phyloP scores from a whole-genome alignment of 2,329 filamentous ascomycete species.

The Aureobasidium leucospermi region DNA sequence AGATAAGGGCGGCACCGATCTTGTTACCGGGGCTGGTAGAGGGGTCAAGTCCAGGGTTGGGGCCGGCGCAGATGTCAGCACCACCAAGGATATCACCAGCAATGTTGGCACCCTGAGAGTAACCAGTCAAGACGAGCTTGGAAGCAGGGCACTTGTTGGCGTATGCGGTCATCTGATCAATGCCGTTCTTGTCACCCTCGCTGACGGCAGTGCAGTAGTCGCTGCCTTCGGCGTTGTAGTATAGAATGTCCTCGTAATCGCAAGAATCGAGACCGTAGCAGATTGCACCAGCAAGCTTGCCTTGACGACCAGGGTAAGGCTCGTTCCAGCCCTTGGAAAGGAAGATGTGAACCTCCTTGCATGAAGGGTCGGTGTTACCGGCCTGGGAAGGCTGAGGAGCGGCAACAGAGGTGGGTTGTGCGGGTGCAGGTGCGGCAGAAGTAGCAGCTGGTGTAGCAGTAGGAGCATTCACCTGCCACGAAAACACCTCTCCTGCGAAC shows the following conservation, averaged over 20 bases:
- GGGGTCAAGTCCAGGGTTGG: conserved; percentile 31
- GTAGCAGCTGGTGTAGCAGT: conserved; percentile 9
- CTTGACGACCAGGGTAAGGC: conserved; percentile 18
- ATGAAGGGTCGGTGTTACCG: conserved; percentile 17
- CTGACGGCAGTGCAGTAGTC: conserved; percentile 34
- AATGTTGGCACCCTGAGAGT: conserved; percentile 28
- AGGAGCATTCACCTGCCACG: not conserved
- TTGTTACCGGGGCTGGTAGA: conserved; percentile 14
- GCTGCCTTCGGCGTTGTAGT: conserved; percentile 14
- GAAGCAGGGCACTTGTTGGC: conserved; percentile 19
- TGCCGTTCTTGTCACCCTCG: conserved; percentile 24
- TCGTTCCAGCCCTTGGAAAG: conserved; percentile 21
- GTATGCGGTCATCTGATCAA: conserved; percentile 4
- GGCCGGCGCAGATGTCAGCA: conserved; percentile 30
- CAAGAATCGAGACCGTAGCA: conserved; percentile 19
- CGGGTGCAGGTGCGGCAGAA: conserved; percentile 15
- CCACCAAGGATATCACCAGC: conserved; percentile 18
- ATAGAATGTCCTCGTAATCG: conserved; percentile 20
- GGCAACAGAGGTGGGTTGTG: not conserved
- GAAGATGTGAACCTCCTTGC: conserved; percentile 21
- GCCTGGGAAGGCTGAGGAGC: not conserved
- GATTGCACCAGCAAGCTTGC: conserved; percentile 18
- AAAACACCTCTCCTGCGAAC: not conserved
- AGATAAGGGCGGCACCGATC: conserved; percentile 21
- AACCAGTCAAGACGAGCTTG: conserved; percentile 23